phyloP scores from a whole-genome alignment of 2,329 filamentous ascomycete genomes.

The Niveomyces coronatus region DNA sequence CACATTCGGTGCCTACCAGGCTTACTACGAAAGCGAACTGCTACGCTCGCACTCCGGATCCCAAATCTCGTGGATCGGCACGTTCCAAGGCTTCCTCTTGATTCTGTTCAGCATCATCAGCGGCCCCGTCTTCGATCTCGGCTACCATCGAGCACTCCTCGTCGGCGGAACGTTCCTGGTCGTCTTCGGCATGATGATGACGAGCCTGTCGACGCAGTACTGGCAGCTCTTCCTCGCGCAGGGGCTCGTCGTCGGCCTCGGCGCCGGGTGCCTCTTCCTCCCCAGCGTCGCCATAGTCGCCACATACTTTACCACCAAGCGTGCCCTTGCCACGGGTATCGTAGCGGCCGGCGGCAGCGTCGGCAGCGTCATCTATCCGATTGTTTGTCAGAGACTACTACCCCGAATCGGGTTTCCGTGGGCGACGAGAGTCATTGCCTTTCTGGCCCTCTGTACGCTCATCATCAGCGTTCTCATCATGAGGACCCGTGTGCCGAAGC shows the following conservation, averaged over 20 bases:
- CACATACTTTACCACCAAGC: slow-evolving; percentile 28
- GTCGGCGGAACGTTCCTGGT: slow-evolving; percentile 23
- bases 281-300: slow-evolving; percentile 29
- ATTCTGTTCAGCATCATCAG: slow-evolving; percentile 25
- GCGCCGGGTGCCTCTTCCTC: slow-evolving; percentile 28
- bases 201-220: slow-evolving; percentile 25
- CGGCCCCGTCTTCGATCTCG: slow-evolving; percentile 30
- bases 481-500: slow-evolving; percentile 11
- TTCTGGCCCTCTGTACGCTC: slow-evolving; percentile 23
- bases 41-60: slow-evolving; percentile 18
- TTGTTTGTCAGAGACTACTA: slow-evolving; percentile 24
- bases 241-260: slow-evolving; percentile 32
- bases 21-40: slow-evolving; percentile 21
- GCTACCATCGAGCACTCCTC: slow-evolving; percentile 23
- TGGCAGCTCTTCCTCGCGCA: slow-evolving; percentile 33
- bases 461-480: slow-evolving; percentile 20
- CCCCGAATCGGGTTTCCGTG: slow-evolving; percentile 23
- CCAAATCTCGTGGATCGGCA: slow-evolving; percentile 27
- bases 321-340: slow-evolving; percentile 28
- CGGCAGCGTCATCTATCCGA: slow-evolving; percentile 28
- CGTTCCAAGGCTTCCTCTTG: slow-evolving; percentile 27
- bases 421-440: slow-evolving; percentile 25
- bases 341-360: slow-evolving; percentile 33
- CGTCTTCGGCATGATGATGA: slow-evolving; percentile 29
- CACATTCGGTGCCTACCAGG: slow-evolving; percentile 27